Percentiles rank a stretch among this genome's conserved stretches.
Conservation (phyloP, 2,329 filamentous ascomycete genomes). For the Botryotinia globosa region DNA sequence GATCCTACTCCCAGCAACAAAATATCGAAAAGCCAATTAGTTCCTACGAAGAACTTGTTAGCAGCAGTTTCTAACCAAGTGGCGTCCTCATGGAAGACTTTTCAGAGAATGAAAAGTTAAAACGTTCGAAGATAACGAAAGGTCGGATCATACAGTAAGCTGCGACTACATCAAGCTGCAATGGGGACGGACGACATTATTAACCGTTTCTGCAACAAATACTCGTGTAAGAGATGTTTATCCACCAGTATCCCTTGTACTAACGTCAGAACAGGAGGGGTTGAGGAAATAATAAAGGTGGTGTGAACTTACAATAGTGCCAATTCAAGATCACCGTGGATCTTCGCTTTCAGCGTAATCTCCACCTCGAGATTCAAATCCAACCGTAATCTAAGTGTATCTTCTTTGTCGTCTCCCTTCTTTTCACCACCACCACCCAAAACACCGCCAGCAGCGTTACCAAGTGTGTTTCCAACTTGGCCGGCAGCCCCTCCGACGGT, state of each 20-base stretch:
- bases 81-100: conserved; percentile 9
- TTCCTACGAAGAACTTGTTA: conserved; percentile 16
- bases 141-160: conserved; percentile 6
- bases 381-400: conserved; percentile 62
- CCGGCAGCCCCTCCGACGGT: conserved; percentile 14
- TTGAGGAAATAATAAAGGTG: neutral
- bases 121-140: conserved; percentile 5
- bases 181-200: conserved; percentile 12
- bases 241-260: conserved; percentile 19
- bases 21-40: conserved; percentile 15
- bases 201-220: conserved; percentile 16
- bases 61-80: neutral
- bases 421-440: conserved; percentile 12
- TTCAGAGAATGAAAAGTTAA: neutral
- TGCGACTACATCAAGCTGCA: conserved; percentile 8
- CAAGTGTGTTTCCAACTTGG: conserved; percentile 15
- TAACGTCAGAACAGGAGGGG: conserved; percentile 17
- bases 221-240: conserved; percentile 17
- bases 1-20: conserved; percentile 11
- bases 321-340: conserved; percentile 78
- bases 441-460: conserved; percentile 8
- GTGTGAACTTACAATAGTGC: conserved; percentile 34
- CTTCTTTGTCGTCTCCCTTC: conserved; percentile 40
- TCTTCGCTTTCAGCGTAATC: conserved; percentile 75
- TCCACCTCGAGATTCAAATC: conserved; percentile 78